Conservation (phyloP, 2,329 filamentous ascomycete species). For the Knufia petricola region DNA sequence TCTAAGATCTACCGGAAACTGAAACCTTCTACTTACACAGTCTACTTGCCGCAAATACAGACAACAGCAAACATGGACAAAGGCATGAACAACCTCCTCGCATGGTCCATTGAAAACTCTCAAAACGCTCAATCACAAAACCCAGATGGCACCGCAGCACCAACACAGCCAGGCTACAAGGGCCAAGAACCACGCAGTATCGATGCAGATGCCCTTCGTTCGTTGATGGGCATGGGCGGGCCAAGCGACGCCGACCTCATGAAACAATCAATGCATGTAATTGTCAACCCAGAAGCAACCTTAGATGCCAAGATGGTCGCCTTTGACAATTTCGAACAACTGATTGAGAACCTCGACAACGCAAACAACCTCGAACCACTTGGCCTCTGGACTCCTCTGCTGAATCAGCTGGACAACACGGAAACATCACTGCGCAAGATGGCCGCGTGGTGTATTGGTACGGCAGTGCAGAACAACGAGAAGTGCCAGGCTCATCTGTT, state of each 20-base stretch:
- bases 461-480: slow-evolving; percentile 91
- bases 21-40: too few species aligned
- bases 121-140: slow-evolving; percentile 20
- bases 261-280: slow-evolving; percentile 70
- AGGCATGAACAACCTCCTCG: slow-evolving; percentile 65
- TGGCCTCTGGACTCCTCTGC: slow-evolving; percentile 70
- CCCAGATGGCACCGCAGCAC: slow-evolving; percentile 1
- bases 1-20: too few species aligned
- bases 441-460: slow-evolving; percentile 91
- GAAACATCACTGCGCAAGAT: slow-evolving; percentile 67
- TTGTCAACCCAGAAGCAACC: slow-evolving; percentile 55
- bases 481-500: slow-evolving; percentile 67
- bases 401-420: slow-evolving; percentile 57
- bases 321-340: slow-evolving; percentile 90
- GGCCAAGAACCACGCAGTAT: slow-evolving; percentile 37
- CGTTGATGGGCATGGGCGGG: slow-evolving; percentile 73
- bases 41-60: neutral
- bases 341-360: slow-evolving; percentile 89
- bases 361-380: slow-evolving; percentile 83
- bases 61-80: slow-evolving; percentile 39
- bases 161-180: slow-evolving; percentile 9
- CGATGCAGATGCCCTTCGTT: slow-evolving; percentile 59
- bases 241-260: slow-evolving; percentile 88
- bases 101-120: slow-evolving; percentile 65
- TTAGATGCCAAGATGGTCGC: slow-evolving; percentile 71